Evolutionary conservation across 2,329 filamentous ascomycete genomes (phyloP).

Genomic region (Colletotrichum aenigma): DNA sequence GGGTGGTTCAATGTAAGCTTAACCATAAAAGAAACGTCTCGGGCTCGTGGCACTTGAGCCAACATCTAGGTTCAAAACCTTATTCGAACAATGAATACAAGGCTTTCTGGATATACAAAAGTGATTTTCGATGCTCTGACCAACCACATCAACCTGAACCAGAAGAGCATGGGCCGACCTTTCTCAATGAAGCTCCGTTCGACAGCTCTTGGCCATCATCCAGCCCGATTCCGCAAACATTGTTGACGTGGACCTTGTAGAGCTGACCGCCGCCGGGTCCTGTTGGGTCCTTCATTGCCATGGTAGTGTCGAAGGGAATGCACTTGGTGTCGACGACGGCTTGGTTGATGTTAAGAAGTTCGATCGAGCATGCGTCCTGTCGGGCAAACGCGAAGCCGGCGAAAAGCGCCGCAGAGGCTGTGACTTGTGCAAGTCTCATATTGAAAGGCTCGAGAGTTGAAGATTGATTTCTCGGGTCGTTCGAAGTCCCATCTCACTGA

Average conservation of each 20-base stretch:
- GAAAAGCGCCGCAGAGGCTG: neutral
- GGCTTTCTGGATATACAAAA: neutral
- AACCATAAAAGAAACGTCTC: neutral
- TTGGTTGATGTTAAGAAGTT: neutral
- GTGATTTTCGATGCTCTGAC: neutral
- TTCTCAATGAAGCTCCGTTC: neutral
- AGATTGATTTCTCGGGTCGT: neutral
- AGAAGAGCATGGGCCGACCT: neutral
- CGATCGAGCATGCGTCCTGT: neutral
- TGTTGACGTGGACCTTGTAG: neutral
- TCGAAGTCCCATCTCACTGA: neutral
- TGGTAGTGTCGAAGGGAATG: neutral
- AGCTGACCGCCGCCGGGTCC: neutral
- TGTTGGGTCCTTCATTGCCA: neutral
- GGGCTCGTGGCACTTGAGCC: neutral
- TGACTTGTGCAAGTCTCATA: neutral
- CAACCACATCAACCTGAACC: neutral
- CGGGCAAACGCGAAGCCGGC: neutral
- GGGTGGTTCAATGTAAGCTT: neutral
- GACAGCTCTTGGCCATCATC: neutral
- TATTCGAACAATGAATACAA: neutral
- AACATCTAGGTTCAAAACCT: neutral
- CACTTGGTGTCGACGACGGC: neutral
- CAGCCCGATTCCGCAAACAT: neutral
- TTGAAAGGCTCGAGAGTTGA: neutral